These are phyloP conservation scores for Cryptococcus depauperatus DNA, from an alignment of 1,284 basidiomycete species.

Conservation along the genomic window DNA sequence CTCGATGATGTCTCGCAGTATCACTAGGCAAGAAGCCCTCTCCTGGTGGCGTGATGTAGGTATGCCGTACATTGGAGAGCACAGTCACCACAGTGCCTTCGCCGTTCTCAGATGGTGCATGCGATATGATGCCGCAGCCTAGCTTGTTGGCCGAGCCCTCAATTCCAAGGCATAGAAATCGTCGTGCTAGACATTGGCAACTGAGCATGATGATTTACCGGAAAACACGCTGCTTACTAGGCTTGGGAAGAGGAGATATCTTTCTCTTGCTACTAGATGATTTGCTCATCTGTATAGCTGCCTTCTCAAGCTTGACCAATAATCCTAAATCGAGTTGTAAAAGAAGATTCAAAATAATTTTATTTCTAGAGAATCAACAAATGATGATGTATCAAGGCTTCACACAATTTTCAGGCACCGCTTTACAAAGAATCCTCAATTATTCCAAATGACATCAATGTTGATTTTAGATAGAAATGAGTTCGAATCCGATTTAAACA, in stretches of 20 bases:
- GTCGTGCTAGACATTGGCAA: conserved; percentile 16
- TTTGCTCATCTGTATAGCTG: no score
- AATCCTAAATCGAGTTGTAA: no score
- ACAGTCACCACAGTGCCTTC: conserved; percentile 50
- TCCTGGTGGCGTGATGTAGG: conserved; percentile 95
- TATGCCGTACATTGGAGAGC: conserved; percentile 83
- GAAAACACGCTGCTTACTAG: conserved; percentile 17
- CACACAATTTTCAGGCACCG: no score
- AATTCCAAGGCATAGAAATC: conserved; percentile 58
- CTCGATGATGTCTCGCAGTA: conserved; percentile 89
- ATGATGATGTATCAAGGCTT: no score
- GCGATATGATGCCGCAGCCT: conserved; percentile 88
- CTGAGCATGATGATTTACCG: neutral
- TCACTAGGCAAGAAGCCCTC: conserved; percentile 94
- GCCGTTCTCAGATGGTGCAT: conserved; percentile 46
- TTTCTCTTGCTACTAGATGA: no score
- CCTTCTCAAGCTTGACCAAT: no score
- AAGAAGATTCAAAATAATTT: no score
- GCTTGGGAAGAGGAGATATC: conserved; percentile 30
- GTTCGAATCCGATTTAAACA: no score
- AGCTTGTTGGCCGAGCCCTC: conserved; percentile 98
- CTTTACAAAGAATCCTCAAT: no score
- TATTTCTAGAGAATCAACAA: no score
- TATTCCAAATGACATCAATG: no score
- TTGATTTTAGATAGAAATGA: no score